phyloP scores from a whole-genome alignment of 2,329 filamentous ascomycete genomes.

The Trichophyton simii region DNA sequence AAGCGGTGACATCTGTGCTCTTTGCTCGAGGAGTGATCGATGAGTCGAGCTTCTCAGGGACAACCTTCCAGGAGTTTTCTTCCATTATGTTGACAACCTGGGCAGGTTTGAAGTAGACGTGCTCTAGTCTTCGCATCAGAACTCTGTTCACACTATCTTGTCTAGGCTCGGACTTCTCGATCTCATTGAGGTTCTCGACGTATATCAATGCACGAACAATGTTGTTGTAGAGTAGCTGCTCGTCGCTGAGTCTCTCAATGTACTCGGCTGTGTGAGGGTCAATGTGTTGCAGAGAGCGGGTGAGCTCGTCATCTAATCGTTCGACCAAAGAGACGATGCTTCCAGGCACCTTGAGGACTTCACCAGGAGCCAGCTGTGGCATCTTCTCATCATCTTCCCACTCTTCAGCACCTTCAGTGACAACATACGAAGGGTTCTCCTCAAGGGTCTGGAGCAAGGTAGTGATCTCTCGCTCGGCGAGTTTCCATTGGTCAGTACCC shows the following conservation, averaged over 20 bases:
- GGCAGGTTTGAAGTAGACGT: constrained; percentile 97
- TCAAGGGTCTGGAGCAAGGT: constrained; percentile 68
- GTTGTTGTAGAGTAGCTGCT: constrained; percentile 79
- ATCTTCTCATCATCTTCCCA: constrained; percentile 98
- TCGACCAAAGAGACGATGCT: constrained; percentile 91
- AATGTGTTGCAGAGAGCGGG: constrained; percentile 90
- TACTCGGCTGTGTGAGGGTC: constrained; percentile 98
- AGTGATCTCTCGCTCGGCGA: constrained; percentile 74
- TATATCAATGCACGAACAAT: constrained; percentile 83
- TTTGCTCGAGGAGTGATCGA: constrained; percentile 62
- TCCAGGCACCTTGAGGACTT: constrained; percentile 82
- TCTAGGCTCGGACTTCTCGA: constrained; percentile 51
- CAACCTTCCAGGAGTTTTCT: constrained; percentile 80
- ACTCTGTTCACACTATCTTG: constrained; percentile 88
- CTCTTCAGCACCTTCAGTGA: constrained; percentile 86
- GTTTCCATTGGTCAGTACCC: constrained; percentile 94
- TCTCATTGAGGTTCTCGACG: constrained; percentile 64
- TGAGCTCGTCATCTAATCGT: constrained; percentile 92
- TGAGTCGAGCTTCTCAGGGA: constrained; percentile 60
- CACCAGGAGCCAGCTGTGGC: constrained; percentile 57
- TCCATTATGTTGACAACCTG: constrained; percentile 89
- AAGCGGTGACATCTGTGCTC: constrained; percentile 52
- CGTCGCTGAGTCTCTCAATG: constrained; percentile 86
- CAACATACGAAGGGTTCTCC: constrained; percentile 64
- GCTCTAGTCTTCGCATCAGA: constrained; percentile 85